Base-by-base conservation (phyloP, 176 grass and related monocot genomes). In the Avena atlantica region DNA sequence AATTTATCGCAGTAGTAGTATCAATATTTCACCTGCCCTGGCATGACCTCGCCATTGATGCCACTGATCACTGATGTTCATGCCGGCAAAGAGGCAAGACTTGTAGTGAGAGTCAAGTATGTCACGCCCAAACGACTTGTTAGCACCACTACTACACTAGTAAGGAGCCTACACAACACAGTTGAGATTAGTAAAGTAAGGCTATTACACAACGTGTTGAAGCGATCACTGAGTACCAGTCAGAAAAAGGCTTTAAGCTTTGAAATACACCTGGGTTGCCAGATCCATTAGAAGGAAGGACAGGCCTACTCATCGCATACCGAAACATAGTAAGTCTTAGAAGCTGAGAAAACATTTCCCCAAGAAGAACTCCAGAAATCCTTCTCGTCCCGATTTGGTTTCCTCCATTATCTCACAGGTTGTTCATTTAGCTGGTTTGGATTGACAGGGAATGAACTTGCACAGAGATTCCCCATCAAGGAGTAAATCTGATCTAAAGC, bases 11-110 rank as follows among this genome's bases (percentile, higher is more conserved):
- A 61, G 40, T 29, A 42, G 40, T 42, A 23, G 40, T 1, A 31
- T 6, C 8, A 42, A 6, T 42, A 42, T 42, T 42, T 86, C 88
- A 99, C 97, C 94, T 99, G 97, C 19, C 97, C 97, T 11, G 97
- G 97, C 97, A 97, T 97, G 77, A 99, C 97, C 76, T 99, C 97
- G 12, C 97, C 97, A 2, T 99, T 99, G 79, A 99, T 99, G 63
- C 94, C 97, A 70, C 97, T 99, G 71, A 99, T 42, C 40, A 1
- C 40, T 42, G 8, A 42, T 94, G 81, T 97, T 94, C 64, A 99
- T 87, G 29, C 97, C 97, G 5, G 97, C 92, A 47, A 93, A 96
- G 6, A 99, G 34, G 80, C 94, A 99, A 48, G 97, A 92, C 86
- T 97, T 99, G 83, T 99, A 97, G 83, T 99, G 97, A 20, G 97